Evolutionary conservation across 306 rosid species (phyloP), one percentile per base, ranked within the genome.

Genomic region (Lathyrus oleraceus): DNA sequence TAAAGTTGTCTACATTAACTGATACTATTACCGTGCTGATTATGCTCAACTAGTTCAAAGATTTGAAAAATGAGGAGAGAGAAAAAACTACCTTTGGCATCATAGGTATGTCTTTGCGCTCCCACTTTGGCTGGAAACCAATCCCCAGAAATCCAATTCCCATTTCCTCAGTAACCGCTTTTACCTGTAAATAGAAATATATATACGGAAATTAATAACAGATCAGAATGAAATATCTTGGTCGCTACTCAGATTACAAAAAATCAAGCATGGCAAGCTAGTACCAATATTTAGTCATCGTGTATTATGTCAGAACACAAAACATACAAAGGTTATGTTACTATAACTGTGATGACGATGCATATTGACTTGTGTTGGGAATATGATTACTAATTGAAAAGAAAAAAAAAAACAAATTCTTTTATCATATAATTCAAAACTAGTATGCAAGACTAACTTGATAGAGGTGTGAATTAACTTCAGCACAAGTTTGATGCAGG

Each of bases 91-190:
- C 99, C 95, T 95, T 95, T 70, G 97, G 97, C 99, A 95, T 95
- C 35, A 95, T 61, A 47, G 99, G 99, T 84, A 91, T 95, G 82
- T 91, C 96, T 71, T 87, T 85, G 44, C 80, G 28, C 70, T 72
- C 82, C 99, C 96, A 95, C 77, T 95, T 95, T n/a, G 99, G 97
- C 86, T 91, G 99, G 87, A 95, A 95, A 80, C 99, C 99, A 57
- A 95, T 85, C 70, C 99, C 99, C 69, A 95, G 83, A 85, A 95
- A 95, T 71, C 99, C 99, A 62, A 89, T 87, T 76, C 96, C 95
- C 99, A 95, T 91, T 85, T 95, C 99, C 86, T 95, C 99, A 12
- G 96, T 81, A 72, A 91, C 95, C 76, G 99, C 97, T 81, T 95
- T 95, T 47, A 91, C 97, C 99, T 95, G 65, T 13, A 15, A 57